phyloP scores from a whole-genome alignment of 1,284 basidiomycete genomes.

The Boletus hoseneyae region DNA sequence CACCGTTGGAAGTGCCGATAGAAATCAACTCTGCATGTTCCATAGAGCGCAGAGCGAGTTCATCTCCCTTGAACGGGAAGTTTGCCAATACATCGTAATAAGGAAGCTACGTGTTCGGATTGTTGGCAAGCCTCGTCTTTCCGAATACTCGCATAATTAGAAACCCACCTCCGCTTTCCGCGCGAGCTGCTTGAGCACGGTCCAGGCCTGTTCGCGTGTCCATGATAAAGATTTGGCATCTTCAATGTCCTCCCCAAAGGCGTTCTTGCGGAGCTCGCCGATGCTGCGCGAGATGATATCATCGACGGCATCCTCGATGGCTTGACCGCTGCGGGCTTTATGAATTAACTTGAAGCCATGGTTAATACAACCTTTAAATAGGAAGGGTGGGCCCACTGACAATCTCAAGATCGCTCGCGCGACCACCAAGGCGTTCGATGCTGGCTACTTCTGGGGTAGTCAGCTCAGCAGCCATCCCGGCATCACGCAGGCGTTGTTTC shows the following conservation, averaged over 20 bases:
- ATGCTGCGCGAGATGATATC: conserved; percentile 82
- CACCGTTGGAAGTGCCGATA: conserved; percentile 74
- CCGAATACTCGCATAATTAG: not conserved
- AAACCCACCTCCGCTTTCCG: conserved; percentile 63
- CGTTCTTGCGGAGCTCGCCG: conserved; percentile 84
- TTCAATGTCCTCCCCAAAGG: conserved; percentile 89
- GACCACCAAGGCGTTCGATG: conserved; percentile 78
- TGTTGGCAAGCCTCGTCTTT: not conserved
- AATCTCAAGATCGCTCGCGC: conserved; percentile 82
- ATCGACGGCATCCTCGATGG: conserved; percentile 79
- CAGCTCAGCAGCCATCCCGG: conserved; percentile 50
- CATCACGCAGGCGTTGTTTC: conserved; percentile 71
- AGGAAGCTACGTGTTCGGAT: conserved; percentile 48
- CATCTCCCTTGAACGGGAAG: conserved; percentile 91
- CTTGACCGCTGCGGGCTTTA: conserved; percentile 77
- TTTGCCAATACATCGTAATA: conserved; percentile 84
- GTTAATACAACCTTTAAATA: conserved; percentile 3
- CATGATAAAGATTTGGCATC: conserved; percentile 83
- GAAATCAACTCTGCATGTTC: conserved; percentile 89
- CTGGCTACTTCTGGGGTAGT: conserved; percentile 50
- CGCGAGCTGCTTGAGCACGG: conserved; percentile 73
- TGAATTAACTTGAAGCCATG: conserved; percentile 65
- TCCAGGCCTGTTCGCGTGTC: conserved; percentile 89
- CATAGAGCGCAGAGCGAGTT: conserved; percentile 77
- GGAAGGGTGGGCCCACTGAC: conserved; percentile 41